Evolutionary conservation across 768 basidiomycete species (phyloP).

Genomic region (Leucosporidium yakuticum): DNA sequence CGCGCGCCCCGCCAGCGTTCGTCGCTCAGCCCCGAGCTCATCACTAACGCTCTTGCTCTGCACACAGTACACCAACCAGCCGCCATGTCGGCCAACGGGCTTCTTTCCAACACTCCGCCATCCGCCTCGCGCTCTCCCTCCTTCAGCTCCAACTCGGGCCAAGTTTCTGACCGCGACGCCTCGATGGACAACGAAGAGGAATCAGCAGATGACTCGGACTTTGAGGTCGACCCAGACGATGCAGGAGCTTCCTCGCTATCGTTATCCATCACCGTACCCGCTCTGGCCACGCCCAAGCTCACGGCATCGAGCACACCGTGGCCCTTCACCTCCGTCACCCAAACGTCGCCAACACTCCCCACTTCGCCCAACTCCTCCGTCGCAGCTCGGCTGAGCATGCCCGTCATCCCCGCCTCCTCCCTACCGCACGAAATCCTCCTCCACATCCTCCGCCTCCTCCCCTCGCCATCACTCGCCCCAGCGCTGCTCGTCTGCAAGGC

Average conservation of each 20-base stretch:
- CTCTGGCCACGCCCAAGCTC: conserved; percentile 28
- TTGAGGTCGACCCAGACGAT: conserved; percentile 15
- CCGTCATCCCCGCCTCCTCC: conserved; percentile 31
- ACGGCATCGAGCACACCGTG: conserved; percentile 9
- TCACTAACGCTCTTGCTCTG: too few relatives aligned
- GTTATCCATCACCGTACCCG: conserved; percentile 6
- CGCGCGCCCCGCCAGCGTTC: too few relatives aligned
- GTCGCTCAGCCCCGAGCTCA: too few relatives aligned
- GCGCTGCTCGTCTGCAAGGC: conserved; percentile 74
- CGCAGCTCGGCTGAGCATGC: not conserved
- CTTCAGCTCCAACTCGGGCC: conserved; percentile 23
- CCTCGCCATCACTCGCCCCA: conserved; percentile 62
- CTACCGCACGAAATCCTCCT: conserved; percentile 89
- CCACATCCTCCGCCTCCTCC: conserved; percentile 77
- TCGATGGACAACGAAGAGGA: conserved; percentile 21
- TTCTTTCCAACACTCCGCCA: conserved; percentile 14
- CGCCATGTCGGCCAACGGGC: too few relatives aligned
- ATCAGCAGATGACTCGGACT: conserved; percentile 24
- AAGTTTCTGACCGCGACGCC: conserved; percentile 21
- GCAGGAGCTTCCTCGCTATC: conserved; percentile 1
- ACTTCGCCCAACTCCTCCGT: conserved; percentile 2
- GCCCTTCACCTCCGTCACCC: conserved; percentile 15
- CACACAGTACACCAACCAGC: too few relatives aligned
- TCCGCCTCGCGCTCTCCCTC: conserved; percentile 33
- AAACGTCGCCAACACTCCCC: not conserved